Conservation (phyloP, 768 basidiomycete species). For the Pleurotus tuber-regium region DNA sequence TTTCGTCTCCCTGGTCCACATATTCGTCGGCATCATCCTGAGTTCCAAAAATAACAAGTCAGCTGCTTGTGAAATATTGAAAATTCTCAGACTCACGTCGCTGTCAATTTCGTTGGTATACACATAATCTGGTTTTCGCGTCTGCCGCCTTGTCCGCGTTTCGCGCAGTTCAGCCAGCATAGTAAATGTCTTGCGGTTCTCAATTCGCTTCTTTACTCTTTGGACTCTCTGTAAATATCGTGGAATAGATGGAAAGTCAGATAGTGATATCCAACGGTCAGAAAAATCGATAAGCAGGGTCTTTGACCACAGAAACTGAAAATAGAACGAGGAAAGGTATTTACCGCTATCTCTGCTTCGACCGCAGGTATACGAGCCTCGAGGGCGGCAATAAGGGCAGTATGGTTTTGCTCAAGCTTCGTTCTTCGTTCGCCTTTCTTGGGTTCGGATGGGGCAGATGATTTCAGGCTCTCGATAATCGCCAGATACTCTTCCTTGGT, state of each 20-base stretch:
- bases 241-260: slow-evolving; percentile 14
- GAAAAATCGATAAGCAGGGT: slow-evolving; percentile 9
- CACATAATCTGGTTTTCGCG: slow-evolving; percentile 77
- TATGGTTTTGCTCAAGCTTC: slow-evolving; percentile 61
- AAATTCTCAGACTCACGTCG: slow-evolving; percentile 47
- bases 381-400: slow-evolving; percentile 56
- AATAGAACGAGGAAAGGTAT: slow-evolving; percentile 28
- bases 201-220: slow-evolving; percentile 65
- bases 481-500: slow-evolving; percentile 73
- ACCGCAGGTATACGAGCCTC: slow-evolving; percentile 64
- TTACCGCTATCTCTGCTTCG: slow-evolving; percentile 69
- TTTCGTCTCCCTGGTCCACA: slow-evolving; percentile 59
- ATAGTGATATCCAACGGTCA: background rate
- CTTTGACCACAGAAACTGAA: slow-evolving; percentile 7
- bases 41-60: slow-evolving; percentile 30
- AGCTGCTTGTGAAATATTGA: slow-evolving; percentile 18
- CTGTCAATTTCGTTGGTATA: slow-evolving; percentile 65
- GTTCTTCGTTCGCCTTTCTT: slow-evolving; percentile 46
- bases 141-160: slow-evolving; percentile 74
- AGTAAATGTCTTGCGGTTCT: slow-evolving; percentile 59
- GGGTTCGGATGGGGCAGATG: slow-evolving; percentile 39
- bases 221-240: slow-evolving; percentile 58
- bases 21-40: slow-evolving; percentile 69
- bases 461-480: slow-evolving; percentile 60
- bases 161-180: slow-evolving; percentile 78